phyloP scores from a whole-genome alignment of 83 land plant genomes.

The Thuja plicata region DNA sequence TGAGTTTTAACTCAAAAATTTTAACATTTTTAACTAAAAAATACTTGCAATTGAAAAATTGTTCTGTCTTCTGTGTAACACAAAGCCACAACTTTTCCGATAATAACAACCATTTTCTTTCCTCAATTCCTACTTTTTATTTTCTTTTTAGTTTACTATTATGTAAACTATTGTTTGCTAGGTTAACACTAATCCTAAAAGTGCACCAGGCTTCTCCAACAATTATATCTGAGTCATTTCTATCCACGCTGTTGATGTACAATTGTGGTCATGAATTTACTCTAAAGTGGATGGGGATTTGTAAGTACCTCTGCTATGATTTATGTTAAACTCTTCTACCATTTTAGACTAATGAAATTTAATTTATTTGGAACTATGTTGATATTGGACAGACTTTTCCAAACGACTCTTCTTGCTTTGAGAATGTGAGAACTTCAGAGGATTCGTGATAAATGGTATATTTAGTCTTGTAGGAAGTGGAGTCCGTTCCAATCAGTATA shows the following conservation, averaged over 20 bases:
- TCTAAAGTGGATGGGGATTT: slow-evolving; percentile 88
- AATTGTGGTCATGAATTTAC: no score
- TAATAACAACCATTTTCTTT: no score
- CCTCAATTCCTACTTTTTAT: no score
- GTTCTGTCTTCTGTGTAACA: no score
- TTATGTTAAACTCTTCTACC: neutral
- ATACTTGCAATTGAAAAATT: no score
- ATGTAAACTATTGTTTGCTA: neutral
- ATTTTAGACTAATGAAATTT: neutral
- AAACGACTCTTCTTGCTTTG: slow-evolving; percentile 49
- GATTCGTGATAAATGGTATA: slow-evolving; percentile 22
- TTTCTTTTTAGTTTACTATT: no score
- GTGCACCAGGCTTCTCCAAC: neutral
- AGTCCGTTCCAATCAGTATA: slow-evolving; percentile 20
- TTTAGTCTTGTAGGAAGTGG: slow-evolving; percentile 24
- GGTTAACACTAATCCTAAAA: neutral
- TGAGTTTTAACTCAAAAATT: no score
- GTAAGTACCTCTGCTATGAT: slow-evolving; percentile 39
- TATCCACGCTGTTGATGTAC: no score
- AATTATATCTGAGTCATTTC: no score
- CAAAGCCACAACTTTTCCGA: no score
- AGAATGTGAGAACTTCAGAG: slow-evolving; percentile 57
- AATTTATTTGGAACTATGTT: neutral
- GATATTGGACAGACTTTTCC: slow-evolving; percentile 38
- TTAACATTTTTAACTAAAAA: no score